A percentile compares a stretch with the other conserved stretches of the same genome.
Conservation (phyloP, 2,329 filamentous ascomycete genomes). For the Chrysosporium keratinophilum region DNA sequence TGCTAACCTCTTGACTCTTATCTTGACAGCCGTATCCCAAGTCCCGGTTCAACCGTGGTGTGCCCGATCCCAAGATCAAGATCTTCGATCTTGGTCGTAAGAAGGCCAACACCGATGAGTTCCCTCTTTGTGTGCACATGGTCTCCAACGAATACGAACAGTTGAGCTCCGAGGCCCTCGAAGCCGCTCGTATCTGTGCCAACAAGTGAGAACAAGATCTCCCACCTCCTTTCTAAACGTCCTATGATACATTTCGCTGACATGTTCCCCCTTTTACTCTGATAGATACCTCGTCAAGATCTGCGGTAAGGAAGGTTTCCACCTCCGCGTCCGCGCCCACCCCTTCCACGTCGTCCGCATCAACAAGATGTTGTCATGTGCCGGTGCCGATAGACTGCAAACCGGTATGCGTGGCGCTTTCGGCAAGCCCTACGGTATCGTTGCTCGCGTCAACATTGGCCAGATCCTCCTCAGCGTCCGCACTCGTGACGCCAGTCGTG, state of each 20-base stretch:
- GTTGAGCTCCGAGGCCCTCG: constrained; percentile 97
- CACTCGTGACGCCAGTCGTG: constrained; percentile 89
- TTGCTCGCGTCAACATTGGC: constrained; percentile 99
- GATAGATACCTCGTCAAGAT: constrained; percentile 56
- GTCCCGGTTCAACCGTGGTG: constrained; percentile 99
- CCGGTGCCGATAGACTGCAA: constrained; percentile 99
- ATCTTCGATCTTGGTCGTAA: constrained; percentile 99
- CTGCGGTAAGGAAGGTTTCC: constrained; percentile 61
- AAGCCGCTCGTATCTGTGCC: constrained; percentile 99
- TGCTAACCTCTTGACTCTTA: background rate
- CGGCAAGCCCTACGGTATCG: constrained; percentile 98
- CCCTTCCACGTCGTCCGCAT: constrained; percentile 99
- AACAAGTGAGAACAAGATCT: constrained; percentile 67
- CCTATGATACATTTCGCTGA: background rate
- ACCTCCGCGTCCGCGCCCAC: constrained; percentile 71
- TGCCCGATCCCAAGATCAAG: constrained; percentile 68
- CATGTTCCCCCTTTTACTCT: background rate
- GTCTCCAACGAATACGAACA: constrained; percentile 99
- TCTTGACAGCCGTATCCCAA: constrained; percentile 78
- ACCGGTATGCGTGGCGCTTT: constrained; percentile 99
- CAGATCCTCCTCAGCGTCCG: constrained; percentile 97
- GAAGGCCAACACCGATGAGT: constrained; percentile 97
- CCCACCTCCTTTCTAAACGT: background rate
- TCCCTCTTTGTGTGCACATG: constrained; percentile 97
- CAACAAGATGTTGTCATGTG: constrained; percentile 99